Conservation (phyloP, 1,284 basidiomycete genomes). For the Fomitopsis pinicola region DNA sequence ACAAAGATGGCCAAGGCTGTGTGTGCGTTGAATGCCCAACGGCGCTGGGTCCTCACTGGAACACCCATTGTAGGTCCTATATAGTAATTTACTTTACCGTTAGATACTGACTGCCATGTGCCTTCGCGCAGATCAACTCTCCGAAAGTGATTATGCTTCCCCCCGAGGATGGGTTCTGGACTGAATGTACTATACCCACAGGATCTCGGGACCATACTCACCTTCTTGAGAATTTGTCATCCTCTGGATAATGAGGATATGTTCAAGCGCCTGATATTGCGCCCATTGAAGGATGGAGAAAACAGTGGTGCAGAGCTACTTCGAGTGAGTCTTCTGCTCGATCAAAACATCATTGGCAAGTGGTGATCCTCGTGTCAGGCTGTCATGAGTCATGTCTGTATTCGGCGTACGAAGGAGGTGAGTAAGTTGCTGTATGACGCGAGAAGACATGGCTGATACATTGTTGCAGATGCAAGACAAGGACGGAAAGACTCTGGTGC, state of each 20-base stretch:
- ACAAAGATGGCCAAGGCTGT: constrained; percentile 81
- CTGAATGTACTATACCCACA: constrained; percentile 22
- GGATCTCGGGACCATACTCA: constrained; percentile 83
- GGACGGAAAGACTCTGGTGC: constrained; percentile 66
- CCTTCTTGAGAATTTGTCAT: constrained; percentile 75
- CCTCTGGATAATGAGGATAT: constrained; percentile 80
- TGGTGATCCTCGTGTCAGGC: constrained; percentile 39
- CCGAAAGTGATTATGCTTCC: constrained; percentile 41
- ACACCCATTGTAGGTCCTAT: constrained; percentile 71
- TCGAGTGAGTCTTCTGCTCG: constrained; percentile 41
- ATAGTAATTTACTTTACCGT: neutral
- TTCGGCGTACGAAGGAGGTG: constrained; percentile 85
- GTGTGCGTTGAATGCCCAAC: constrained; percentile 62
- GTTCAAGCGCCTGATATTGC: constrained; percentile 72
- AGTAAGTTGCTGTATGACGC: no score
- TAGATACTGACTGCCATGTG: neutral
- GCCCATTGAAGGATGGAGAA: constrained; percentile 67
- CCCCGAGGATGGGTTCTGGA: no score
- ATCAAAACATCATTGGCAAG: neutral
- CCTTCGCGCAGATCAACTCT: constrained; percentile 65
- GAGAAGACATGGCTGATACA: neutral
- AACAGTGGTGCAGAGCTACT: constrained; percentile 65
- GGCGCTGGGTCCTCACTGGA: constrained; percentile 79
- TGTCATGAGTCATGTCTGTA: constrained; percentile 79
- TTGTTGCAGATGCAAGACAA: constrained; percentile 71